Percentiles rank a stretch among this genome's conserved stretches.
These are phyloP conservation scores for Cyclospora cayetanensis DNA, from an alignment of 169 alveolate species.

Conservation along the genomic window DNA sequence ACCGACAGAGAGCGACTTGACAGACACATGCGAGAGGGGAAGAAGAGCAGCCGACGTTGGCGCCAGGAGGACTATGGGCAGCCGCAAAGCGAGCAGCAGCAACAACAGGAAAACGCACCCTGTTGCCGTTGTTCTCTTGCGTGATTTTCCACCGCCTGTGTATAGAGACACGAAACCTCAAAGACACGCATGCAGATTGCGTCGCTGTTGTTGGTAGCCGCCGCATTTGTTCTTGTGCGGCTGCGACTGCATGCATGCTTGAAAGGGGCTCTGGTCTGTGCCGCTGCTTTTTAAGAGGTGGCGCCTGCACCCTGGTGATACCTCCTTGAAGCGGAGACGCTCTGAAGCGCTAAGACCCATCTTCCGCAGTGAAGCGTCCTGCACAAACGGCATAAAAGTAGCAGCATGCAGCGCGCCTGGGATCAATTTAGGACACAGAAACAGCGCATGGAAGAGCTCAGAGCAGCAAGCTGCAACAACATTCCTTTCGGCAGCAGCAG, in stretches of 20 bases:
- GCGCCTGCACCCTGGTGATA: background rate
- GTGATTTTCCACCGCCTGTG: too few species aligned
- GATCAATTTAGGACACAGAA: background rate
- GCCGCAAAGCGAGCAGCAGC: too few species aligned
- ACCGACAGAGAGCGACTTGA: too few species aligned
- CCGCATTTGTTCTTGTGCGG: background rate
- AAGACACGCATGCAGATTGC: background rate
- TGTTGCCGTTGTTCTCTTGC: too few species aligned
- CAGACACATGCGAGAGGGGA: too few species aligned
- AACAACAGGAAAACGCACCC: too few species aligned
- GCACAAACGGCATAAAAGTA: conserved; percentile 9
- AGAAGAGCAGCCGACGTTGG: too few species aligned
- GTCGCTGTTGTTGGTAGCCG: too few species aligned
- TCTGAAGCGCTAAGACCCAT: background rate
- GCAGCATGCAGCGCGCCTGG: background rate
- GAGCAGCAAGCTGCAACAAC: background rate
- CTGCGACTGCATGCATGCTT: background rate
- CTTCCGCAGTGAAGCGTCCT: background rate
- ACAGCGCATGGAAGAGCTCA: background rate
- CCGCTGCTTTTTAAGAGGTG: too few species aligned
- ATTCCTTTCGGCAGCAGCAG: background rate
- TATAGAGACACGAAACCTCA: too few species aligned
- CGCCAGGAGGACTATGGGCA: too few species aligned
- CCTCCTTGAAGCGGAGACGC: background rate
- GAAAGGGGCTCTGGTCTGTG: too few species aligned